Evolutionary conservation across 352 stramenopile genomes (phyloP).

Genomic region (Pythium plurisporium): DNA sequence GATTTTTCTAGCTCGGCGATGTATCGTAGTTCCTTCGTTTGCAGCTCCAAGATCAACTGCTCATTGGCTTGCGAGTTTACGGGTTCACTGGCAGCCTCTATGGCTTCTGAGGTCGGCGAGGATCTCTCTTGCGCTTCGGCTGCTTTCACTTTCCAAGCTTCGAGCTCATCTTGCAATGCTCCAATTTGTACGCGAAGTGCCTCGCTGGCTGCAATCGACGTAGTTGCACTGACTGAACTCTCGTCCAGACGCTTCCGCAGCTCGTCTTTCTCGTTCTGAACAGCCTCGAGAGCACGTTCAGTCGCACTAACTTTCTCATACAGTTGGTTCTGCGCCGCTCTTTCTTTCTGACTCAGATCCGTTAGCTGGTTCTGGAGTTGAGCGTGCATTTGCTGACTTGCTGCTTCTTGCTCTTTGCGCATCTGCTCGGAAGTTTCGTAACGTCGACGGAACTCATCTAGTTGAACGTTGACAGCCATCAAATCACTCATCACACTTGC

Average conservation of each 20-base stretch:
- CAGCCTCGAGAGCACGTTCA: slow-evolving; percentile 23
- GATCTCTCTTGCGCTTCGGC: slow-evolving; percentile 20
- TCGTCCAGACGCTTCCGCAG: slow-evolving; percentile 42
- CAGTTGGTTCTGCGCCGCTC: slow-evolving; percentile 32
- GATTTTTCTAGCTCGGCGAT: slow-evolving; percentile 69
- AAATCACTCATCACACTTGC: slow-evolving; percentile 63
- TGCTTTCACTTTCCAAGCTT: slow-evolving; percentile 35
- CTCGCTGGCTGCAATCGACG: slow-evolving; percentile 26
- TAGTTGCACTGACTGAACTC: slow-evolving; percentile 23
- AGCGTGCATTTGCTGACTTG: slow-evolving; percentile 43
- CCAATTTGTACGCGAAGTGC: slow-evolving; percentile 36
- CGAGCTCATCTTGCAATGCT: slow-evolving; percentile 33
- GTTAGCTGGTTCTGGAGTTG: slow-evolving; percentile 50
- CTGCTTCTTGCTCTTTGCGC: slow-evolving; percentile 56
- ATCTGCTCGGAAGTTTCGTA: slow-evolving; percentile 64
- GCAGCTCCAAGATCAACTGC: slow-evolving; percentile 54
- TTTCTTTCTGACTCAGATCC: slow-evolving; percentile 44
- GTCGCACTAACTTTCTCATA: slow-evolving; percentile 36
- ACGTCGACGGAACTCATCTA: slow-evolving; percentile 67
- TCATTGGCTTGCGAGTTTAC: slow-evolving; percentile 35
- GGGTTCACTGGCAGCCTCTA: slow-evolving; percentile 4
- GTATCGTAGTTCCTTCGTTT: slow-evolving; percentile 68
- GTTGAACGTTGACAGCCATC: slow-evolving; percentile 68
- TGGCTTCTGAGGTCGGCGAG: slow-evolving; percentile 9
- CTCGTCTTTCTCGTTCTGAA: slow-evolving; percentile 41